Evolutionary conservation across 2,329 filamentous ascomycete genomes (phyloP).

Genomic region (Talaromyces sp.): DNA sequence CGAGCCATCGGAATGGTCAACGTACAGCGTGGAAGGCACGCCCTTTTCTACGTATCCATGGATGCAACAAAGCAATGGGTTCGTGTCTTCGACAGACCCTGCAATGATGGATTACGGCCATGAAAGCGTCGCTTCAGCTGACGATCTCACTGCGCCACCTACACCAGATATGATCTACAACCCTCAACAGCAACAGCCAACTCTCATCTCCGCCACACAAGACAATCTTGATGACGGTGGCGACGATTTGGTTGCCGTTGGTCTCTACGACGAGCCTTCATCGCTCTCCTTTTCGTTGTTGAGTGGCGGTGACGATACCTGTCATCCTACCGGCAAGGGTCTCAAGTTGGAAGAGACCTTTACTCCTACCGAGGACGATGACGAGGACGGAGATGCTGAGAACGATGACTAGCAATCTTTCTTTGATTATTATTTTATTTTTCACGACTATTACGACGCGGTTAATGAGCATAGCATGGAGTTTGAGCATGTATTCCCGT

Average conservation of each 20-base stretch:
- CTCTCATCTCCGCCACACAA: background rate
- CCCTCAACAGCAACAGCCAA: conserved; percentile 38
- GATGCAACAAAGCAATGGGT: conserved; percentile 11
- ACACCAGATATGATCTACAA: conserved; percentile 40
- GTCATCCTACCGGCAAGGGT: conserved; percentile 60
- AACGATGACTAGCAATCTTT: conserved; percentile 12
- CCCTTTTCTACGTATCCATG: conserved; percentile 11
- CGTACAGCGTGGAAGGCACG: conserved; percentile 23
- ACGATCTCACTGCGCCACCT: conserved; percentile 35
- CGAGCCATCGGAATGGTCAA: conserved; percentile 30
- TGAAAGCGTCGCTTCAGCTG: conserved; percentile 37
- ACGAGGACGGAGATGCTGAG: conserved; percentile 58
- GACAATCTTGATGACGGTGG: conserved; percentile 54
- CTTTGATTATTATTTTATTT: conserved; percentile 16
- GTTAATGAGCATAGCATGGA: conserved; percentile 28
- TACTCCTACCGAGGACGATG: conserved; percentile 61
- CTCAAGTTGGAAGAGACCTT: conserved; percentile 78
- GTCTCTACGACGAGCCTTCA: conserved; percentile 73
- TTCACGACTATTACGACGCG: conserved; percentile 22
- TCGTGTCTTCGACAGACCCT: conserved; percentile 25
- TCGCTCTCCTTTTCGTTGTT: conserved; percentile 56
- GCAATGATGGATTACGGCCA: conserved; percentile 33
- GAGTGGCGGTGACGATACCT: conserved; percentile 48
- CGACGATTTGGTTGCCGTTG: conserved; percentile 78
- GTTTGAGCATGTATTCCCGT: conserved; percentile 20